Percentiles rank a stretch among this genome's conserved stretches.
These are phyloP conservation scores for Eucalyptus dawsonii DNA, from an alignment of 345 rosid species.

Conservation along the genomic window DNA sequence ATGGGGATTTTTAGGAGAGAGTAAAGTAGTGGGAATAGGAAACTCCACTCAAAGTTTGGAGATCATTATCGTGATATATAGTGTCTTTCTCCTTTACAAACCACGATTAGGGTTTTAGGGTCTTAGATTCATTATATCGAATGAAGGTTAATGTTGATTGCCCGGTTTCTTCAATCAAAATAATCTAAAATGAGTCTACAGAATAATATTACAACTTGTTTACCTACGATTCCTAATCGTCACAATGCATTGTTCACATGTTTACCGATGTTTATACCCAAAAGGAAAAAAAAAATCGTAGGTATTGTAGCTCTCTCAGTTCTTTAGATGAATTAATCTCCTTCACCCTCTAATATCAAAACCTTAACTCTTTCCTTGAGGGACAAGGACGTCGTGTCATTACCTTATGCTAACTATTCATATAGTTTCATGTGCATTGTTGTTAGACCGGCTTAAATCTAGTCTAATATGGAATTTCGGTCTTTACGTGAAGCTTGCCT, in stretches of 20 bases:
- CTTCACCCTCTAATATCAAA: background rate
- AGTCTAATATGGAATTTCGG: background rate
- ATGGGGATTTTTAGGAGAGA: constrained; percentile 26
- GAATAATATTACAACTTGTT: background rate
- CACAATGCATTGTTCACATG: background rate
- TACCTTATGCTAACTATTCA: background rate
- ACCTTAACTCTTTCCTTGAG: background rate
- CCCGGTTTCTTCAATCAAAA: background rate
- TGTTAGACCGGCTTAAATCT: background rate
- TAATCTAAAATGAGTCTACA: background rate
- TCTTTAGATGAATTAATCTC: background rate
- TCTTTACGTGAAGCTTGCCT: background rate
- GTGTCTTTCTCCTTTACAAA: background rate
- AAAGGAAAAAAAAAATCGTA: background rate
- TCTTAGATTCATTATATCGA: background rate
- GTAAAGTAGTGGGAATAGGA: constrained; percentile 21
- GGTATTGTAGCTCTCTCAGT: background rate
- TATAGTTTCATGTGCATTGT: background rate
- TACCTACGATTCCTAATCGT: background rate
- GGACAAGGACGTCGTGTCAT: background rate
- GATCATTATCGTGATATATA: background rate
- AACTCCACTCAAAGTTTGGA: constrained; percentile 21
- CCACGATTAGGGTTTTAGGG: background rate
- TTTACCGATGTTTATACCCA: background rate
- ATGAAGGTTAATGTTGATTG: background rate